Conservation (phyloP, 768 basidiomycete genomes). For the Leccinum obscurum region DNA sequence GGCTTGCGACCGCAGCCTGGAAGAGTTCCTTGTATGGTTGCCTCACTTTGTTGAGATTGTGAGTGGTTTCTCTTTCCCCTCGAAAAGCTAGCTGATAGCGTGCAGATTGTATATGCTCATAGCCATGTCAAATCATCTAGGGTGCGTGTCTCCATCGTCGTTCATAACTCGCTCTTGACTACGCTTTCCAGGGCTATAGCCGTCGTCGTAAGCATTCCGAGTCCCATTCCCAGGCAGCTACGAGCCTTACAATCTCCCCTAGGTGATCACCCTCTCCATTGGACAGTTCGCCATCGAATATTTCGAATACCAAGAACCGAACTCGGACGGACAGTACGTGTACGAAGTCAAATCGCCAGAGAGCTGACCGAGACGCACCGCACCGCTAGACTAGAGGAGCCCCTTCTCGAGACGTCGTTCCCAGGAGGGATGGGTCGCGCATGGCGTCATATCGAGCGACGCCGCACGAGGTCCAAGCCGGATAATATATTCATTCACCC, state of each 20-base stretch:
- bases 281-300: conserved; percentile 60
- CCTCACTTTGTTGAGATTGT: conserved; percentile 64
- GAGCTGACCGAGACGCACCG: not conserved
- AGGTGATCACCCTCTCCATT: conserved; percentile 57
- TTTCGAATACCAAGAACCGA: conserved; percentile 20
- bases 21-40: conserved; percentile 54
- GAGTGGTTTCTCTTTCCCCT: conserved; percentile 24
- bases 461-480: conserved; percentile 56
- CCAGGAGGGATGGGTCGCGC: not conserved
- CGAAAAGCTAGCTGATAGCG: conserved; percentile 2
- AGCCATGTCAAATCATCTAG: conserved; percentile 69
- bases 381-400: conserved; percentile 22
- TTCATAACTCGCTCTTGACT: conserved; percentile 9
- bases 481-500: conserved; percentile 65
- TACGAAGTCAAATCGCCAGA: not conserved
- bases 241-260: not conserved
- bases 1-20: conserved; percentile 51
- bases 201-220: conserved; percentile 21
- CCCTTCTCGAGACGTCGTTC: conserved; percentile 21
- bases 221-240: not conserved
- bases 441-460: conserved; percentile 21
- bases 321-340: conserved; percentile 23
- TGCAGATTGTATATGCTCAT: conserved; percentile 69
- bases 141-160: conserved; percentile 43
- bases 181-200: conserved; percentile 23